phyloP scores from a whole-genome alignment of 139 green algal genomes.

The Chlamydomonas schloesseri region DNA sequence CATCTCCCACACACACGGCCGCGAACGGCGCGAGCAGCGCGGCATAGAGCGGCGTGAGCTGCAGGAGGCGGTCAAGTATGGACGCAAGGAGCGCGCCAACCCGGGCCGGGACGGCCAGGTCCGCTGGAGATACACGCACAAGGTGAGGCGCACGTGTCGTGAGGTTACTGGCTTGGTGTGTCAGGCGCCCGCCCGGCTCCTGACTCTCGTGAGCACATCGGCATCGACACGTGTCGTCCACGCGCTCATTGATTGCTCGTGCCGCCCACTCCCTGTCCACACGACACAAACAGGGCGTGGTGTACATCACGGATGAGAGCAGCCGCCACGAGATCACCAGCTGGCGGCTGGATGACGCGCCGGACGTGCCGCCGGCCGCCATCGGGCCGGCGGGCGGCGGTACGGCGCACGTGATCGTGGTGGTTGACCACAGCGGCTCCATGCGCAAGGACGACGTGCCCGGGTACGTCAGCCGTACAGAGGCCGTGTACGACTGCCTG shows the following conservation, averaged over 20 bases:
- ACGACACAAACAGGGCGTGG: conserved; percentile 16
- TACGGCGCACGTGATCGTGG: conserved; percentile 46
- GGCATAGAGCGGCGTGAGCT: conserved; percentile 24
- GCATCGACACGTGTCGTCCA: neutral
- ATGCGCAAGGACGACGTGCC: conserved; percentile 60
- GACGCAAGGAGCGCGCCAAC: conserved; percentile 36
- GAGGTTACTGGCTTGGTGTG: too few species aligned
- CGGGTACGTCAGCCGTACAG: conserved; percentile 29
- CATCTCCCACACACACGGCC: neutral
- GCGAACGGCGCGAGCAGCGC: conserved; percentile 6
- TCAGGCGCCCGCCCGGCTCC: too few species aligned
- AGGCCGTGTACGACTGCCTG: conserved; percentile 56
- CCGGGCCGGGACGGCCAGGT: conserved; percentile 37
- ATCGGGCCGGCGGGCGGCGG: neutral
- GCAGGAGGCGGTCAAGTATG: conserved; percentile 59
- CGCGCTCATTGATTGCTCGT: neutral
- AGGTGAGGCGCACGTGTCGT: neutral
- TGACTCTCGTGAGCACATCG: neutral
- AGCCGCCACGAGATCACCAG: conserved; percentile 60
- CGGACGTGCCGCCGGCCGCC: neutral
- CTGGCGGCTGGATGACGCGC: conserved; percentile 40
- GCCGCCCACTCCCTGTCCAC: neutral
- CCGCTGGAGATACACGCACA: conserved; percentile 52
- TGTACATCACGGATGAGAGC: conserved; percentile 61
- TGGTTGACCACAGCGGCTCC: conserved; percentile 55